A percentile compares a stretch with the other conserved stretches of the same genome.
phyloP scores from a whole-genome alignment of 331 rosid genomes.

The Spiraea crenata region DNA sequence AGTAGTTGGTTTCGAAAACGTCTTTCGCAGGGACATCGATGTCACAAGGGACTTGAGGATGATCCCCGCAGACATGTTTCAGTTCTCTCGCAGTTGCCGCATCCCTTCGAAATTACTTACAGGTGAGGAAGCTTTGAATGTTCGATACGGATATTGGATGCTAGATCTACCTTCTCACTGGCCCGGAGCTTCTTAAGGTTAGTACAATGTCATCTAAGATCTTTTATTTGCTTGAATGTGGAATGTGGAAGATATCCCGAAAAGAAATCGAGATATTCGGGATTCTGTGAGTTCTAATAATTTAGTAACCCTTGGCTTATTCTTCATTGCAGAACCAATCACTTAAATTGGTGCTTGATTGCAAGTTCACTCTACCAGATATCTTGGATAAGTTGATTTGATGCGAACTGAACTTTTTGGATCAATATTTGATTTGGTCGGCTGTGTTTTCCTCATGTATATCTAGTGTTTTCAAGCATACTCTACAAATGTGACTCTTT shows the following conservation, averaged over 20 bases:
- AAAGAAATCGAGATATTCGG: not conserved
- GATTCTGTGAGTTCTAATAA: too few relatives aligned
- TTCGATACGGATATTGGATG: slow-evolving; percentile 26
- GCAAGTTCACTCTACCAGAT: too few relatives aligned
- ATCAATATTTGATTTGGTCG: too few relatives aligned
- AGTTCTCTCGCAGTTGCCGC: slow-evolving; percentile 19
- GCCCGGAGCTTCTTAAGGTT: slow-evolving; percentile 25
- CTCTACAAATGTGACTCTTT: too few relatives aligned
- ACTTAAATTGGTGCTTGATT: too few relatives aligned
- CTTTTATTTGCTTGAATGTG: not conserved
- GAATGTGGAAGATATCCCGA: not conserved
- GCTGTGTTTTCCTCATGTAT: too few relatives aligned
- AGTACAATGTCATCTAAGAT: not conserved
- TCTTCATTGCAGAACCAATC: too few relatives aligned
- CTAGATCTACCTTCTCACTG: slow-evolving; percentile 30
- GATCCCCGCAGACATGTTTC: slow-evolving; percentile 28
- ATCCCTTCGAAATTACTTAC: slow-evolving; percentile 23
- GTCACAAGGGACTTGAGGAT: slow-evolving; percentile 15
- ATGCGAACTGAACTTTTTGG: too few relatives aligned
- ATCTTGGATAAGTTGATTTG: too few relatives aligned
- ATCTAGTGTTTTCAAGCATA: too few relatives aligned
- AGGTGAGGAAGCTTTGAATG: slow-evolving; percentile 25
- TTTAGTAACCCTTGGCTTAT: too few relatives aligned
- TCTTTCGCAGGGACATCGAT: slow-evolving; percentile 29
- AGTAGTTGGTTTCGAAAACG: slow-evolving; percentile 28